Evolutionary conservation across 2,329 filamentous ascomycete genomes (phyloP).

Genomic region (Coniochaeta prunicola): DNA sequence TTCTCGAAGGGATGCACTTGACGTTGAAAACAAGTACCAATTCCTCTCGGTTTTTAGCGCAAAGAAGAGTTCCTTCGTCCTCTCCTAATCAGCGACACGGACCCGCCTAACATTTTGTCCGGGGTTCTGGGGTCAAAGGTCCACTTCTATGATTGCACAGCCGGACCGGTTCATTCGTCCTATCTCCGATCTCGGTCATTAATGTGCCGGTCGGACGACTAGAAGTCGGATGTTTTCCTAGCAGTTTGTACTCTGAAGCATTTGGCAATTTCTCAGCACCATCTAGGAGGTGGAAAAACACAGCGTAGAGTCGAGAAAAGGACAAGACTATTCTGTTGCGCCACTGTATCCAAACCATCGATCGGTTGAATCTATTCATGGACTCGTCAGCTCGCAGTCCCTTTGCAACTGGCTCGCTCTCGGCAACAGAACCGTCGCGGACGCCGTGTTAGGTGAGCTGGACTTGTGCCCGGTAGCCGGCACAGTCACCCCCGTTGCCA

Average conservation of each 20-base stretch:
- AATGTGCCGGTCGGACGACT: not conserved
- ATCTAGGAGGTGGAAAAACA: too few relatives aligned
- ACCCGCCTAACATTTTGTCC: too few relatives aligned
- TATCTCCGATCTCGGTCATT: not conserved
- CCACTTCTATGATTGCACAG: not conserved
- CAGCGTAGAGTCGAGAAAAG: too few relatives aligned
- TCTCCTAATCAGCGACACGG: too few relatives aligned
- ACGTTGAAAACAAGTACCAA: not conserved
- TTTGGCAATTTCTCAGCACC: not conserved
- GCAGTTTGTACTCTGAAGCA: not conserved
- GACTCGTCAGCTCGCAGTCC: not conserved
- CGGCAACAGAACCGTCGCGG: not conserved
- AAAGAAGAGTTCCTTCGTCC: too few relatives aligned
- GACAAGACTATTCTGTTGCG: too few relatives aligned
- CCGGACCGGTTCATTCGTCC: not conserved
- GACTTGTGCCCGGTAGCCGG: not conserved
- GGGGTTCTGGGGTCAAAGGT: not conserved
- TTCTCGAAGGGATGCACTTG: too few relatives aligned
- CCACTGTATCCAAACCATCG: too few relatives aligned
- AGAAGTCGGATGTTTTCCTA: not conserved
- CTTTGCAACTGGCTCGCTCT: not conserved
- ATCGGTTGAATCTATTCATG: too few relatives aligned
- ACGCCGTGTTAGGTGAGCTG: not conserved
- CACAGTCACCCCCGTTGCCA: not conserved
- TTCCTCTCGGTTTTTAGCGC: too few relatives aligned